Base-by-base conservation (phyloP, 1,284 basidiomycete species). In the Trichosporon ovoides region DNA sequence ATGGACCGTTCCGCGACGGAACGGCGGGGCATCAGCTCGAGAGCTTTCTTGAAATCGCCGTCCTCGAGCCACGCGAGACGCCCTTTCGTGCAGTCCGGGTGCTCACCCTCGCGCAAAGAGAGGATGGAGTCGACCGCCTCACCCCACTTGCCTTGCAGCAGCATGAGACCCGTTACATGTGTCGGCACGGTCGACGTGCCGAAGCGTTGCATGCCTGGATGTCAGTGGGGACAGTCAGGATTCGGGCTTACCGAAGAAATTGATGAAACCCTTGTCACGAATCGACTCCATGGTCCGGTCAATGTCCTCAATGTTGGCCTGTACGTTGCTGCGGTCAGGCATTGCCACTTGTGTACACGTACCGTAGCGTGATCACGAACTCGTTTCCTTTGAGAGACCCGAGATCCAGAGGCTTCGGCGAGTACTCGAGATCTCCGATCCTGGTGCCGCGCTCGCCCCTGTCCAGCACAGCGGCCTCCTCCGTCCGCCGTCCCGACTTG, bases 311-410 rank as follows among this genome's bases (percentile, higher is more conserved):
- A 81, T 78, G 2, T 86, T 85, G 53, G 88, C 84, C 9, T 88
- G 85, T 7, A 95, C 87, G 68, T 89, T 95, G 65, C 92, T 94
- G 68, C 12, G 52, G 14, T 31, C 50, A 48, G 24, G 22, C 7
- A 37, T 7, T 28, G 49, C 43, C 31, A 56, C 20, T 33, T 33
- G 36, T 14, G n/a, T 20, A 13, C 7, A 73, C 83, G 56, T 71
- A 93, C 90, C 96, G 83, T 20, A 99, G 80, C 0, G 93, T 96
- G 64, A 99, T 95, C 50, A 92, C 82, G 68, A 99, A 99, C 22
- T 87, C 85, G 73, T 99, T 99, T 14, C 96, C 96, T 76, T 91
- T 91, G 62, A 98, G 81, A 86, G 93, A 89, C 3, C 96, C 96
- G 38, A 99, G 81, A 70, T 96, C 92, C 34, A 99, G 78, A 54